Percentiles rank a stretch among this genome's conserved stretches.
These are phyloP conservation scores for Closterium sp. DNA, from an alignment of 139 green algal genomes.

Conservation along the genomic window DNA sequence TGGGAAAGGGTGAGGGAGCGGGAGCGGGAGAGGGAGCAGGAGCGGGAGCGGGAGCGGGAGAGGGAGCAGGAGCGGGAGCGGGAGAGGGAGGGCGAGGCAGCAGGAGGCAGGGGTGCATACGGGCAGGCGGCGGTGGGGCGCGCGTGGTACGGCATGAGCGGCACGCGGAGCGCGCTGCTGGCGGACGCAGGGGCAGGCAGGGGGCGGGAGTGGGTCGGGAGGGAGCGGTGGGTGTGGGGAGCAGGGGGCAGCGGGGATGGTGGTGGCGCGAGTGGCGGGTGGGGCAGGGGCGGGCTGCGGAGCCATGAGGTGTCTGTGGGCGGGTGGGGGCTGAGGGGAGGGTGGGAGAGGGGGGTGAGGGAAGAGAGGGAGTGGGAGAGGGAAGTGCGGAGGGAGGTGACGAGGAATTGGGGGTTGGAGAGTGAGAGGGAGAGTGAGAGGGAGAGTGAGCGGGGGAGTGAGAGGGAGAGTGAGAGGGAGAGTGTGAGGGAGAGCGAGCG, in stretches of 20 bases:
- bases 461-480: background rate
- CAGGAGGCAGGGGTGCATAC: background rate
- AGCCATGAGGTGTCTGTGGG: no score
- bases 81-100: background rate
- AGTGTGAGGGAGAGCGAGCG: background rate
- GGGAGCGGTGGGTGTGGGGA: background rate
- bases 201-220: background rate
- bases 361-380: conserved; percentile 2
- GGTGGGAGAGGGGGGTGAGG: background rate
- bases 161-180: background rate
- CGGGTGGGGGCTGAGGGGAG: background rate
- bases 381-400: background rate
- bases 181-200: background rate
- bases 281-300: background rate
- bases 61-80: background rate
- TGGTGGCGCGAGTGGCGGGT: background rate
- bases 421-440: background rate
- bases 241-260: background rate
- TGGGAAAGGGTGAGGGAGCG: background rate
- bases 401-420: background rate
- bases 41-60: background rate
- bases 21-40: background rate
- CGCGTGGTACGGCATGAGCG: background rate
- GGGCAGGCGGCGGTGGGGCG: background rate
- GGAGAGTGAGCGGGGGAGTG: background rate